Base-by-base conservation (phyloP, 208 protist genomes). In the Tritrichomonas foetus region DNA sequence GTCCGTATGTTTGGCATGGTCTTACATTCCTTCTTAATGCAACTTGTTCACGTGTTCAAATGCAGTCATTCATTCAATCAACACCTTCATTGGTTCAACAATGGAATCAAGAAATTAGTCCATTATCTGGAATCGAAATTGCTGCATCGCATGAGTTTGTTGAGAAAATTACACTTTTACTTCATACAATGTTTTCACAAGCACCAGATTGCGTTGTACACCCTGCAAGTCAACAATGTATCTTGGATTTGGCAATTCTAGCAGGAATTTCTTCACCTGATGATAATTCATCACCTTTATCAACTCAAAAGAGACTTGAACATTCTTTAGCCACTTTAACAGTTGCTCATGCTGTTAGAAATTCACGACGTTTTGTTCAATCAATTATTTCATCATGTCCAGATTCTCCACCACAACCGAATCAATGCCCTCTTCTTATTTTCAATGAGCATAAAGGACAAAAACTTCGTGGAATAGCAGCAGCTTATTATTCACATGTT, bases 401-500 rank as follows among this genome's bases (percentile, higher is more conserved):
- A 39, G 47, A 89, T 57, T 33, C 41, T n/a, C 2, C 3, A 14
- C 25, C 25, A 9, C 41, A n/a, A 39, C 0, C 78, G 57, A 57
- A 5, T n/a, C 53, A 33, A 16, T 89, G 78, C 30, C 47, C 78
- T 16, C 41, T 44, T 8, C 22, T 89, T 13, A 16, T 89, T 33
- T 49, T 53, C 3, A 89, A 89, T 39, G 78, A 89, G 27, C 53
- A 89, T 16, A 89, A 89, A 36, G 13, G 8, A 2, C 16, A 57
- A 33, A 55, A 16, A 16, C 8, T 16, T 30, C 27, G 78, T 39
- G 44, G 8, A 9, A 44, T 89, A 57, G 78, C 78, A 20, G 41
- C 78, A 57, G 13, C 78, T 89, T 89, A 89, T 89, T 89, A 89
- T 89, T 33, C 78, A 2, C 41, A 89, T 57, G 78, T 89, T 89